Base-by-base conservation (phyloP, 2,329 filamentous ascomycete species). In the Coniochaeta sp. region DNA sequence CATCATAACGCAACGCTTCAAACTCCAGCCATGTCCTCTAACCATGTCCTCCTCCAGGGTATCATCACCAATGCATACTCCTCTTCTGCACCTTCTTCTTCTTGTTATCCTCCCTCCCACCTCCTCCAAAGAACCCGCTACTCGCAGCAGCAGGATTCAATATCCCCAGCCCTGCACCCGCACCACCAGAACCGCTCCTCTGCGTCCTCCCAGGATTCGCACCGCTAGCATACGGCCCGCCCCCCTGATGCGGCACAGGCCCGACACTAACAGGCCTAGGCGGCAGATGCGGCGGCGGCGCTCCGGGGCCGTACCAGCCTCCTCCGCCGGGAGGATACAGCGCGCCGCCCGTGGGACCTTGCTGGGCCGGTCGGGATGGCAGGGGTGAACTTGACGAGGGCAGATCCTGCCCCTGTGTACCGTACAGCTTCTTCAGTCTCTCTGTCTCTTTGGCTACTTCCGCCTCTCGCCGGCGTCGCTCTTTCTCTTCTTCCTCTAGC, bases 361-460 rank as follows among this genome's bases (percentile, higher is more conserved):
- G 64, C 50, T 55, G 64, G 10, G 7, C 12, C 66, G 58, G 31
- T 51, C 56, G 49, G 18, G 8, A 49, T 16, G 51, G 51, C 13
- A 53, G 49, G n/a, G 54, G 55, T 2, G 59, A 55, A 52, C 49
- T 58, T 56, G 57, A 52, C 38, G 58, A 68, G 55, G 59, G 69
- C 26, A 69, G 56, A 2, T 67, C 65, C 60, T 78, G 74, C 1
- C 74, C 73, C 49, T 76, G 68, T 45, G 81, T 73, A 47, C 87
- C 87, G 60, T 89, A 91, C 59, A 85, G 67, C 58, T 74, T 80
- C 20, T 81, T 74, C 31, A 99, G 72, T 1, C 91, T 78, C 65
- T 94, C 89, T 1, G 94, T 97, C 70, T 99, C 92, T 55, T 78
- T 79, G 18, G 91, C 85, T 1, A 91, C 71, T 58, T 81, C 79